A percentile compares a stretch with the other conserved stretches of the same genome.
phyloP scores from a whole-genome alignment of 768 basidiomycete species.

The Termitomyces sp. region DNA sequence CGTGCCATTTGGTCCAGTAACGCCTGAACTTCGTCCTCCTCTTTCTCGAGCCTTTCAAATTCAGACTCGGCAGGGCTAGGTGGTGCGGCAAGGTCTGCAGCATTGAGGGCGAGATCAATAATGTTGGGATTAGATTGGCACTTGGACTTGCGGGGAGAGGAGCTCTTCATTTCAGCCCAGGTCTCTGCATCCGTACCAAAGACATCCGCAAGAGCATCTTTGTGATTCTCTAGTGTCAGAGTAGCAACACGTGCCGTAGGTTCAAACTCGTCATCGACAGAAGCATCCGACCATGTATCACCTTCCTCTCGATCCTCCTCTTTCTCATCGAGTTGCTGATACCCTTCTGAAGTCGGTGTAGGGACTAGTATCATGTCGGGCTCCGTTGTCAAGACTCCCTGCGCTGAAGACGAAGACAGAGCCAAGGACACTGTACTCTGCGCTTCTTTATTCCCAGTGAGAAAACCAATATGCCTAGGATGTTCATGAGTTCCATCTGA shows the following conservation, averaged over 20 bases:
- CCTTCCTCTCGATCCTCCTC: slow-evolving; percentile 7
- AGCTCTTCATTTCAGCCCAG: slow-evolving; percentile 53
- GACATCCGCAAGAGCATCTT: slow-evolving; percentile 58
- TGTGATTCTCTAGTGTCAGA: slow-evolving; percentile 23
- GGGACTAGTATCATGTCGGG: not conserved
- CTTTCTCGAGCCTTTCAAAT: slow-evolving; percentile 30
- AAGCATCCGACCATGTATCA: slow-evolving; percentile 21
- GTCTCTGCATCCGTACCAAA: slow-evolving; percentile 68
- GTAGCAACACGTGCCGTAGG: slow-evolving; percentile 38
- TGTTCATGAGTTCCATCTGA: slow-evolving; percentile 25
- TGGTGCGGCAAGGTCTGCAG: slow-evolving; percentile 31
- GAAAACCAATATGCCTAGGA: slow-evolving; percentile 45
- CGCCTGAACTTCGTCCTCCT: slow-evolving; percentile 41
- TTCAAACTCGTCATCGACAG: slow-evolving; percentile 36
- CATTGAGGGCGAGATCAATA: slow-evolving; percentile 53
- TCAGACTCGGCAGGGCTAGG: slow-evolving; percentile 26
- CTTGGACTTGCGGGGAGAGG: slow-evolving; percentile 27
- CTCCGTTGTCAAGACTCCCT: slow-evolving; percentile 8
- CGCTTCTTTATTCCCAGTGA: slow-evolving; percentile 50
- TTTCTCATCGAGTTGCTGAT: slow-evolving; percentile 28
- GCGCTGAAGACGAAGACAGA: slow-evolving; percentile 20
- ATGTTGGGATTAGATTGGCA: slow-evolving; percentile 42
- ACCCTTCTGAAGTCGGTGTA: slow-evolving; percentile 20
- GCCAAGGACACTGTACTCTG: slow-evolving; percentile 32
- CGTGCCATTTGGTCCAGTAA: slow-evolving; percentile 41